These are phyloP conservation scores for Schoenoplectus triqueter DNA, from an alignment of 202 grass and related monocot species.

Conservation along the genomic window DNA sequence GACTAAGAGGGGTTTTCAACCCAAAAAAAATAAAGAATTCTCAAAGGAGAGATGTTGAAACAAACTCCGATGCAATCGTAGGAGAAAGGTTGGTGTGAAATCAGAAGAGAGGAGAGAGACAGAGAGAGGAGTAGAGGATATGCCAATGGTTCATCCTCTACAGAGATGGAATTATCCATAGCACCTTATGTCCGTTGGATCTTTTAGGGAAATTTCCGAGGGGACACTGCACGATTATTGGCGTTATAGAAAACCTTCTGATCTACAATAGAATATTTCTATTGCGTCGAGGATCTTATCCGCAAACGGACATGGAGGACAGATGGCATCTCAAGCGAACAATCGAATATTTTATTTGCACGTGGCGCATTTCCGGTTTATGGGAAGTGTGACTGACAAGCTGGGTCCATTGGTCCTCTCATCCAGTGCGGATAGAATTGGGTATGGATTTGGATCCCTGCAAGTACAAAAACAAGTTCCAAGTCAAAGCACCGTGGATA, in stretches of 20 bases:
- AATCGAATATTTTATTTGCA: not conserved
- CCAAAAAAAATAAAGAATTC: not conserved
- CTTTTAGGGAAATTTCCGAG: not conserved
- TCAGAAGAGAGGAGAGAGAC: too few relatives aligned
- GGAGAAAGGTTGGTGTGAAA: too few relatives aligned
- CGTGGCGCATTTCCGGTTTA: not conserved
- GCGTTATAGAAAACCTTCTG: rapidly evolving
- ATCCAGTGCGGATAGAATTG: too few relatives aligned
- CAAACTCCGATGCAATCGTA: not conserved
- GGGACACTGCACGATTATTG: not conserved
- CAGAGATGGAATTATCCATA: not conserved
- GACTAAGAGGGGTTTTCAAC: not conserved
- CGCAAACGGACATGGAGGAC: not conserved
- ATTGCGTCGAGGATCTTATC: not conserved
- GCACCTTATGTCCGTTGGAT: not conserved
- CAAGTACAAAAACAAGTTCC: too few relatives aligned
- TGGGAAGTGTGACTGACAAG: not conserved
- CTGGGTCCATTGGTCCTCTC: not conserved
- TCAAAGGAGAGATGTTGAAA: not conserved
- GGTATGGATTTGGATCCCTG: too few relatives aligned
- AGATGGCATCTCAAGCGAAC: not conserved
- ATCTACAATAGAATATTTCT: not conserved
- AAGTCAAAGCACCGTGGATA: too few relatives aligned
- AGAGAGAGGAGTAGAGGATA: not conserved
- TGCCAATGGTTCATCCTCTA: not conserved